A percentile compares a stretch with the other conserved stretches of the same genome.
phyloP scores from a whole-genome alignment of 257 asterid species.

The Misopates orontium region DNA sequence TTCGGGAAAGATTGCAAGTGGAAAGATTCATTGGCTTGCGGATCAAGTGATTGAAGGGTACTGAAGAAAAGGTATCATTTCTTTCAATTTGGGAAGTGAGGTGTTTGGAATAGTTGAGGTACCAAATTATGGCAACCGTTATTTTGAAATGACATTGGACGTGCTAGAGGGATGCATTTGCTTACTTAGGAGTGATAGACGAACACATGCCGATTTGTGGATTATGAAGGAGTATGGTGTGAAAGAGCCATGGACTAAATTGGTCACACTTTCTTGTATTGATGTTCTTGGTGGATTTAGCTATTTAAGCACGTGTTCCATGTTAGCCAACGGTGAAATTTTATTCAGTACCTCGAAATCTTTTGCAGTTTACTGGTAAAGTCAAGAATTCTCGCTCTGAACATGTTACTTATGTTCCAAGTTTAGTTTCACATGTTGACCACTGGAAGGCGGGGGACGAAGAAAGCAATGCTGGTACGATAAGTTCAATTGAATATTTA shows the following conservation, averaged over 20 bases:
- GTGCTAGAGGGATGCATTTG: background rate
- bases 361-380: background rate
- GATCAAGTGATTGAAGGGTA: too few species aligned
- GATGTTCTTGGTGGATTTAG: background rate
- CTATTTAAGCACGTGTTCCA: background rate
- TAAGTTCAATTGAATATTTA: too few species aligned
- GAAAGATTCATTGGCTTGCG: background rate
- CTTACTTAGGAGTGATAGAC: background rate
- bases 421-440: background rate
- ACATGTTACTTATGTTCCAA: background rate
- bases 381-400: background rate
- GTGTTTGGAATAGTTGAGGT: slow-evolving; percentile 2
- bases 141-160: background rate
- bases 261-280: background rate
- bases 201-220: background rate
- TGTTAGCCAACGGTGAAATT: slow-evolving; percentile 1
- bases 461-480: background rate
- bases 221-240: slow-evolving; percentile 12
- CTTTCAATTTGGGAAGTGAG: too few species aligned
- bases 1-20: background rate
- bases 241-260: background rate
- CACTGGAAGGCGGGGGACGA: background rate
- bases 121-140: background rate
- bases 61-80: too few species aligned
- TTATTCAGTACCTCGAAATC: background rate